These are phyloP conservation scores for Aphanomyces euteiches DNA, from an alignment of 352 stramenopile species.

Conservation along the genomic window DNA sequence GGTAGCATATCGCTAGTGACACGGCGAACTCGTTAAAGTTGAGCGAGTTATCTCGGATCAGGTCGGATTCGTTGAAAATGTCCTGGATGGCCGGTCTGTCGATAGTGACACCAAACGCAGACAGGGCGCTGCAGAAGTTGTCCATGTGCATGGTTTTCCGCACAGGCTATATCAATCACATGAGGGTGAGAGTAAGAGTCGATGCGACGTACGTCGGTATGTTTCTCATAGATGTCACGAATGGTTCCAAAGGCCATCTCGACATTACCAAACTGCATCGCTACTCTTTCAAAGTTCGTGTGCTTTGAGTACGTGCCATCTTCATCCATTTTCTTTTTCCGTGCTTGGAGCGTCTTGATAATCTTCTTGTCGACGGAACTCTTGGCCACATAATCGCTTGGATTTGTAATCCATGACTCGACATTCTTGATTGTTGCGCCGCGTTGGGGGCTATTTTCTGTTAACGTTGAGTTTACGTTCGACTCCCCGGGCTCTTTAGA, in stretches of 20 bases:
- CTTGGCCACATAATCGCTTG: constrained; percentile 27
- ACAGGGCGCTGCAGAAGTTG: constrained; percentile 56
- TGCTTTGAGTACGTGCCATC: constrained; percentile 42
- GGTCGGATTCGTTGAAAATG: constrained; percentile 87
- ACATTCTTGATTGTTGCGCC: constrained; percentile 23
- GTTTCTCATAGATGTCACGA: constrained; percentile 62
- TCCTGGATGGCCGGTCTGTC: constrained; percentile 63
- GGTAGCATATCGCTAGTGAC: constrained; percentile 76
- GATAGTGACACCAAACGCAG: constrained; percentile 57
- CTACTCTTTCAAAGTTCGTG: constrained; percentile 73
- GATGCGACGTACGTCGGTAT: constrained; percentile 43
- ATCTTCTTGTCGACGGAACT: constrained; percentile 43
- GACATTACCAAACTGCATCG: constrained; percentile 65
- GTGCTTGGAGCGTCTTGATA: constrained; percentile 53
- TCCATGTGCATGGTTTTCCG: constrained; percentile 63
- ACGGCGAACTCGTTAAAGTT: constrained; percentile 85
- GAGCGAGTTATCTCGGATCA: constrained; percentile 80
- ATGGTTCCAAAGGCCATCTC: constrained; percentile 61
- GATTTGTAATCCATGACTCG: constrained; percentile 28
- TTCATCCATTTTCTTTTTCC: constrained; percentile 53
- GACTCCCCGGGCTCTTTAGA: neutral
- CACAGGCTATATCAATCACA: constrained; percentile 24
- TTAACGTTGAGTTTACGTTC: neutral
- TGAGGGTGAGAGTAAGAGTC: neutral
- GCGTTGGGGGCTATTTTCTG: neutral